Conservation (phyloP, 257 asterid species). For the Solanum tacnaense region DNA sequence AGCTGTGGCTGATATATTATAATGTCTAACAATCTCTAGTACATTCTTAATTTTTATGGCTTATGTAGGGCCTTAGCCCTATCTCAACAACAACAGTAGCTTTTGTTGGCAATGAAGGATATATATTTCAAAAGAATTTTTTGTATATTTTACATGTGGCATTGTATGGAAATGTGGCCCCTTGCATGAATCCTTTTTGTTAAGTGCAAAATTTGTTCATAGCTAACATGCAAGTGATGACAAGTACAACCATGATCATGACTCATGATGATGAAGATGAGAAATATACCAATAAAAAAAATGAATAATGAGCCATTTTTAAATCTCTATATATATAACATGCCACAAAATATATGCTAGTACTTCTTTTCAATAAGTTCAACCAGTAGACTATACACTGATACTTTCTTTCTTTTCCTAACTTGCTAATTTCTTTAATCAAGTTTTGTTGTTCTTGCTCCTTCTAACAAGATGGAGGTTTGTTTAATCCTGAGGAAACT, state of each 20-base stretch:
- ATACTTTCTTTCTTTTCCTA: not conserved
- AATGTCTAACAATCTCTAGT: not conserved
- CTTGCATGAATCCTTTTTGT: not conserved
- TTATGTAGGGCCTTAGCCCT: not conserved
- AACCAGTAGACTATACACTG: not conserved
- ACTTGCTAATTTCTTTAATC: not conserved
- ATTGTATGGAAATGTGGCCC: not conserved
- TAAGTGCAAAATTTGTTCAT: not conserved
- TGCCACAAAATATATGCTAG: not conserved
- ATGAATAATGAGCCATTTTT: not conserved
- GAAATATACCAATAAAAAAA: not conserved
- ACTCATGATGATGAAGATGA: not conserved
- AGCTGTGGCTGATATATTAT: not conserved
- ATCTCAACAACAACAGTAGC: not conserved
- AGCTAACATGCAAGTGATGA: not conserved
- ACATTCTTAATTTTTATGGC: not conserved
- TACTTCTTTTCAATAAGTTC: not conserved
- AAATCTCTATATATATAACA: not conserved
- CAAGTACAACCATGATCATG: not conserved
- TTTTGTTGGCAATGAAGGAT: not conserved
- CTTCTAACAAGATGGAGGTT: not conserved
- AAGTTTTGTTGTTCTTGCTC: not conserved
- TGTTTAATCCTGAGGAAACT: not conserved
- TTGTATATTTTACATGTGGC: not conserved
- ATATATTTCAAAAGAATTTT: not conserved